Evolutionary conservation across 306 rosid species (phyloP), one percentile per base, ranked within the genome.

Genomic region (Glycine latifolia): DNA sequence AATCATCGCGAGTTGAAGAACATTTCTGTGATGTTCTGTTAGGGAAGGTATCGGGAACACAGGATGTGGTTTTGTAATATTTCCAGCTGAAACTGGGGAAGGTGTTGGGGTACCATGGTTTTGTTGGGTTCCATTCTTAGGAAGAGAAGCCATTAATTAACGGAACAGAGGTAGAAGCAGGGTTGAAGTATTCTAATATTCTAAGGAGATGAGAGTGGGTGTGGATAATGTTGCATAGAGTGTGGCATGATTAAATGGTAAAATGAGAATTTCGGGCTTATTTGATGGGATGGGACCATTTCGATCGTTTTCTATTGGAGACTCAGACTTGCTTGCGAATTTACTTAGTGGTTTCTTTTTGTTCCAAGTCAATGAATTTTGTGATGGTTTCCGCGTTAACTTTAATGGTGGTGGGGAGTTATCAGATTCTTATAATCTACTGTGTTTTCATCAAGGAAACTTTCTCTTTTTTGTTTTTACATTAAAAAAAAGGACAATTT

Each of bases 61-160:
- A 1, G 31, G 31, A 26, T 26, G 31, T 39, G 44, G 44, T 4
- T 39, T 39, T 4, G 31, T 26, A 26, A 26, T 26, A 26, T 26
- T 26, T 26, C 31, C 31, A 26, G 2, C 31, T 26, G 31, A 26
- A 26, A 39, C 44, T 3, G 83, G 82, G 4, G 87, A 79, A 71
- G 80, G 77, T 37, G 77, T 7, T 53, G 82, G 79, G 20, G 20
- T 20, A 35, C 39, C 39, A 35, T 2, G 39, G 39, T 2, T 35
- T 35, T 35, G 41, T 37, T 26, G 31, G 31, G 41, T 37, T 37
- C 10, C 41, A 39, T 60, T n/a, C 0, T n/a, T 41, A 69, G 41
- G 17, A 55, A 5, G 47, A 43, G 79, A 49, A 39, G n/a, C 77
- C 87, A 81, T 88, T 3, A 26, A 81, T 88, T 3, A 26, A 2